Evolutionary conservation across 495 filamentous ascomycete species (phyloP).

Genomic region (Bacidia rubella): DNA sequence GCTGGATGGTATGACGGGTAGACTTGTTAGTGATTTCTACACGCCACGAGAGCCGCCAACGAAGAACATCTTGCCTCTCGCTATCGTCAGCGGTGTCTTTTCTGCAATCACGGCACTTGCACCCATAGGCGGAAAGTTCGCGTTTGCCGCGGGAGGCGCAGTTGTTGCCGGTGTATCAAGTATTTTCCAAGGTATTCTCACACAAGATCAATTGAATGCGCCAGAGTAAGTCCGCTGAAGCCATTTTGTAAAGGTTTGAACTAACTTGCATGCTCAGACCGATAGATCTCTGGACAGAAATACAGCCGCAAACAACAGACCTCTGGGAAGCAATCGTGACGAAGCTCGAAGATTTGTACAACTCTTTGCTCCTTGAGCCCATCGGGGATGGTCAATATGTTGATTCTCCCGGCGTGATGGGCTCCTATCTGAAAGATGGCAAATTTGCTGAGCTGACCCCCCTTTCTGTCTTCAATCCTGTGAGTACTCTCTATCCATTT

Average conservation of each 20-base stretch:
- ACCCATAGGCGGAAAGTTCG: background rate
- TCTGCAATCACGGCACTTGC: background rate
- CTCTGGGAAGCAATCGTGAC: background rate
- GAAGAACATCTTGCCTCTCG: background rate
- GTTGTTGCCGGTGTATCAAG: background rate
- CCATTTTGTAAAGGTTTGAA: background rate
- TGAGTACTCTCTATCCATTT: too few relatives aligned
- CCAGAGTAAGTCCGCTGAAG: background rate
- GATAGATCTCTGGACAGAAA: background rate
- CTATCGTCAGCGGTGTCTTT: background rate
- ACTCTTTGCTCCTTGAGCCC: background rate
- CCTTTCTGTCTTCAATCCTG: background rate
- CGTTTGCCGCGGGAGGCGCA: too few relatives aligned
- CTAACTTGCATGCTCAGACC: background rate
- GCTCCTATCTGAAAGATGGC: background rate
- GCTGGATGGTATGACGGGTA: background rate
- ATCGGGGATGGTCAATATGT: background rate
- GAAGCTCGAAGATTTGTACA: background rate
- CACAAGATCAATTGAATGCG: background rate
- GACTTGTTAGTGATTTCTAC: background rate
- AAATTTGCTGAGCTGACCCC: background rate
- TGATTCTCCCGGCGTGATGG: background rate
- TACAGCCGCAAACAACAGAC: background rate
- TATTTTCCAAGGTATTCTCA: background rate
- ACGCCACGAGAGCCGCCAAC: background rate